Evolutionary conservation across 1,284 basidiomycete species (phyloP).

Genomic region (Coniophora puteana): DNA sequence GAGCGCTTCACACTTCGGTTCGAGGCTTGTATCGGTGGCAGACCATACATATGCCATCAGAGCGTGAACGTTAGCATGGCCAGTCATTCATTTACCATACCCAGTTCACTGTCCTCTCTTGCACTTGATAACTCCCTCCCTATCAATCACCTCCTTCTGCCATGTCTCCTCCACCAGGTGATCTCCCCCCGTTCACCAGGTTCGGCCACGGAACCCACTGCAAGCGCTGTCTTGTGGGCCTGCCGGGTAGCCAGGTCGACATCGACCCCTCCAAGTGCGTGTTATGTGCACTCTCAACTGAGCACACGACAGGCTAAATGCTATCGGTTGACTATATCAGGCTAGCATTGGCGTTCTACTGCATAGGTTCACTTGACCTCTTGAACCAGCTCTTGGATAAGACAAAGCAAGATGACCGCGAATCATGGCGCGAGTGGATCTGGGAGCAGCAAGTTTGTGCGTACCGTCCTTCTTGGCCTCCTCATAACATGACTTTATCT

Average conservation of each 20-base stretch:
- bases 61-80: constrained; percentile 1
- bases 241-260: constrained; percentile 54
- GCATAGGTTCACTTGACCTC: constrained; percentile 75
- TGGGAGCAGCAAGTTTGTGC: constrained; percentile 78
- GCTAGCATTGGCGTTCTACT: constrained; percentile 83
- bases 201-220: constrained; percentile 49
- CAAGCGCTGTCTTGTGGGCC: constrained; percentile 50
- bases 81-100: not conserved
- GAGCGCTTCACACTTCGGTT: too few relatives aligned
- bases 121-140: too few relatives aligned
- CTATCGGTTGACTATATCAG: constrained; percentile 35
- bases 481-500: not conserved
- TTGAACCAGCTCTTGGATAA: constrained; percentile 52
- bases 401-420: constrained; percentile 47
- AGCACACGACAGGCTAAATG: constrained; percentile 8
- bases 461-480: constrained; percentile 17
- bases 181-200: constrained; percentile 29
- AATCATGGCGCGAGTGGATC: constrained; percentile 78
- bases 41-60: too few relatives aligned
- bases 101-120: too few relatives aligned
- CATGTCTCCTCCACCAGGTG: not conserved
- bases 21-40: too few relatives aligned
- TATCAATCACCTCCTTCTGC: too few relatives aligned
- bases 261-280: constrained; percentile 54
- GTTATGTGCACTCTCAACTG: constrained; percentile 8